Evolutionary conservation across 306 rosid genomes (phyloP).

Genomic region (Dalbergia oliveri): DNA sequence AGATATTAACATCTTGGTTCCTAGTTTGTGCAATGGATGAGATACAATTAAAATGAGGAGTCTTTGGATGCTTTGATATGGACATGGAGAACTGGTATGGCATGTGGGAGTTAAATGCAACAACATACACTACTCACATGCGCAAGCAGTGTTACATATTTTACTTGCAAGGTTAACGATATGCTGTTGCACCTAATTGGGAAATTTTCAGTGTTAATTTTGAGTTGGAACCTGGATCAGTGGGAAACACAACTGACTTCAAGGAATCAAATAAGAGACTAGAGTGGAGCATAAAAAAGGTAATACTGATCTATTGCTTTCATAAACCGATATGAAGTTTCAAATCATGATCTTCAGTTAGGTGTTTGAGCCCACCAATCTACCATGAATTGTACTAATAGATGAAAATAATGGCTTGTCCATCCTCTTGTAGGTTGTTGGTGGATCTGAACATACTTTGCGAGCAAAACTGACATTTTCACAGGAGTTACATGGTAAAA

Average conservation of each 20-base stretch:
- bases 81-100: no score
- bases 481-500: slow-evolving; percentile 80
- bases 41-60: no score
- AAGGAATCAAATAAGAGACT: slow-evolving; percentile 83
- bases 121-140: no score
- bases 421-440: slow-evolving; percentile 73
- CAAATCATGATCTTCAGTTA: slow-evolving; percentile 14
- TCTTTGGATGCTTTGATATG: no score
- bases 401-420: slow-evolving; percentile 38
- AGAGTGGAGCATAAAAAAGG: slow-evolving; percentile 95
- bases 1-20: no score
- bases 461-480: slow-evolving; percentile 87
- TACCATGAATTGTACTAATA: background rate
- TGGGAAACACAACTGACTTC: slow-evolving; percentile 87
- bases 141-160: background rate
- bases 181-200: background rate
- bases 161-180: background rate
- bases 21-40: no score
- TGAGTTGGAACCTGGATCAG: slow-evolving; percentile 87
- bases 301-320: slow-evolving; percentile 32
- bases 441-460: slow-evolving; percentile 94
- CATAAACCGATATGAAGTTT: slow-evolving; percentile 3
- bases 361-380: background rate
- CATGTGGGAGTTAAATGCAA: no score
- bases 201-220: slow-evolving; percentile 72